These are phyloP conservation scores for Phaeosphaeria sp. DNA, from an alignment of 2,329 filamentous ascomycete species.

Conservation along the genomic window DNA sequence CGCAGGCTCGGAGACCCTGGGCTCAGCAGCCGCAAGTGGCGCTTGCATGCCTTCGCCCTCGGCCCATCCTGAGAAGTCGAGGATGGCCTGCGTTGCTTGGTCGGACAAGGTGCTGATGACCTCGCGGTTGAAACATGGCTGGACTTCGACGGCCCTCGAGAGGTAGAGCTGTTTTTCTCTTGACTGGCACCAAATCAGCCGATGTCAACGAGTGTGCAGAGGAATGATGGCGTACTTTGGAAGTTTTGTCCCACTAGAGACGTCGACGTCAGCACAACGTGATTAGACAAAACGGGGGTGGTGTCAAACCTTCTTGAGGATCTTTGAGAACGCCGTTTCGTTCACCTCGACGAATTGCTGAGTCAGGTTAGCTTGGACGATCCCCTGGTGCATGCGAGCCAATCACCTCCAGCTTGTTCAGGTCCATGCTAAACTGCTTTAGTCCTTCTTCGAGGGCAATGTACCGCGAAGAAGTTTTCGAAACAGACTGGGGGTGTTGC, in stretches of 20 bases:
- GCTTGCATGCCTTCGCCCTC: slow-evolving; percentile 92
- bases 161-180: slow-evolving; percentile 98
- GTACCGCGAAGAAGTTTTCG: slow-evolving; percentile 90
- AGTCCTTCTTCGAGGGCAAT: slow-evolving; percentile 96
- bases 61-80: slow-evolving; percentile 95
- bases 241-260: slow-evolving; percentile 92
- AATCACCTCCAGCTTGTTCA: slow-evolving; percentile 84
- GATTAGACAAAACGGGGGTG: slow-evolving; percentile 2
- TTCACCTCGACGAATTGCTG: slow-evolving; percentile 98
- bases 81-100: slow-evolving; percentile 92
- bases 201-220: slow-evolving; percentile 15
- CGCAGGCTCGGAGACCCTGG: slow-evolving; percentile 39
- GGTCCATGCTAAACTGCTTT: slow-evolving; percentile 93
- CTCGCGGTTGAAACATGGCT: slow-evolving; percentile 96
- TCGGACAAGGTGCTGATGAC: slow-evolving; percentile 97
- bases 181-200: slow-evolving; percentile 63
- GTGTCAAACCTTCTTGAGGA: slow-evolving; percentile 82
- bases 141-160: slow-evolving; percentile 93
- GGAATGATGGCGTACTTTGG: slow-evolving; percentile 67
- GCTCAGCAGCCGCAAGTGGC: slow-evolving; percentile 42
- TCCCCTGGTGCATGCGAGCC: slow-evolving; percentile 17
- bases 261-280: slow-evolving; percentile 49
- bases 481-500: slow-evolving; percentile 75
- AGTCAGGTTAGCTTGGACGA: slow-evolving; percentile 33
- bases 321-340: slow-evolving; percentile 96